Evolutionary conservation across 768 basidiomycete species (phyloP), one percentile per base, ranked within the genome.

Genomic region (Lyophyllum atratum): DNA sequence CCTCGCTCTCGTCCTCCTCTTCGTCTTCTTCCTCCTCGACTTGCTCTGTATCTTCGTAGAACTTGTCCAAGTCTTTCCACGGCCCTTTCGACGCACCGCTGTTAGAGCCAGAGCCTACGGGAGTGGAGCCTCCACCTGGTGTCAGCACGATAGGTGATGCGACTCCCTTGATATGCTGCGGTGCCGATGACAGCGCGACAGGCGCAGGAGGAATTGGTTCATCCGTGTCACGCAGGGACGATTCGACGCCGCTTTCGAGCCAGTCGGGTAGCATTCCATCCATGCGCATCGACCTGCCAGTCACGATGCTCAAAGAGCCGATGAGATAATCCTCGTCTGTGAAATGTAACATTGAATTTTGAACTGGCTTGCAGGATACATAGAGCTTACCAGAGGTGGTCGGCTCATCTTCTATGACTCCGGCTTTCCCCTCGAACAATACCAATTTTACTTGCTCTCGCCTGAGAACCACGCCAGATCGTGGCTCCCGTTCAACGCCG

Each of bases 161-260:
- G 17, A 71, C 64, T 3, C 73, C 68, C 51, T 73, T 65, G 25
- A 28, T 59, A 59, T 63, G 58, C 42, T 24, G 52, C 53, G 61
- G 62, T 52, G 60, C 65, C 46, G 68, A 82, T 61, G 77, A 78
- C 43, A 82, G 72, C 1, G 80, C 77, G 31, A 73, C 69, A 4
- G 73, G 66, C 17, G 65, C 70, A 39, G 73, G 72, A 19, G 73
- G 68, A 29, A 62, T 61, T 54, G 89, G 88, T 10, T 88, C 86
- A 45, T 80, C 82, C 19, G 74, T 77, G 58, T 93, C 89, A 56
- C 95, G 82, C 54, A 98, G 72, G 0, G 82, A 77, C 1, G 90
- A 74, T 61, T 94, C 92, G 4, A 92, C 92, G 0, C 93, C 94
- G 53, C 84, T 79, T 69, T 95, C 93, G 5, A 90, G 78, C 95